Evolutionary conservation across 2,329 filamentous ascomycete species (phyloP), one percentile per base, ranked within the genome.

Genomic region (Chalaropsis thielavioides): DNA sequence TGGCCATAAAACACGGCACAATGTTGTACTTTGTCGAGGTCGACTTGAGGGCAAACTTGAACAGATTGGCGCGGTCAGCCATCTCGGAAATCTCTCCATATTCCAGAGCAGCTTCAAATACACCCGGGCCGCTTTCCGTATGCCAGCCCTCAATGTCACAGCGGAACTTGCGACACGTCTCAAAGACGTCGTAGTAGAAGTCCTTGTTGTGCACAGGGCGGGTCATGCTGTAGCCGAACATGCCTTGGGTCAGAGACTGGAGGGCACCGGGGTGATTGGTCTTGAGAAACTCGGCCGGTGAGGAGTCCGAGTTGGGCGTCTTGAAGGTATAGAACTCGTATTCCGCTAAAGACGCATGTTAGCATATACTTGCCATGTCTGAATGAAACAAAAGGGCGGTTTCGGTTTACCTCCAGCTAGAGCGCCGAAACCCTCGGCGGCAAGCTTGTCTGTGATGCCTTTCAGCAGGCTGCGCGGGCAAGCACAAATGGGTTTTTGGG

Each of bases 1-100:
- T 99, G 17, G 94, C 94, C 94, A 99, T 99, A 79, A 99, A 99
- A 75, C 90, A 95, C 0, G 94, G 94, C 0, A 90, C 96, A 72
- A 99, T 95, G 69, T 90, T 90, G 73, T 91, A 89, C 72, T 90
- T 88, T 65, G 85, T 88, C 56, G 89, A 90, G 46, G 96, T 83
- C 10, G 90, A 91, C 76, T 96, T 96, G 69, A 96, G 91, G 22
- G 88, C 85, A 68, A 69, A 87, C 81, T 99, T 99, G 85, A 97
- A 99, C 43, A 99, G 78, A 38, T 86, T 86, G 31, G 92, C 91
- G 70, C 88, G 87, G 74, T 99, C 94, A 0, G 94, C 94, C 90
- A 96, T 96, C 69, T 88, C 81, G 43, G 82, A 83, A 68, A 94
- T 88, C 73, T 96, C 89, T 63, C 88, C 89, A 70, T 95, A 97